Conservation (phyloP, 441 rosid genomes). For the Gossypium davidsonii region DNA sequence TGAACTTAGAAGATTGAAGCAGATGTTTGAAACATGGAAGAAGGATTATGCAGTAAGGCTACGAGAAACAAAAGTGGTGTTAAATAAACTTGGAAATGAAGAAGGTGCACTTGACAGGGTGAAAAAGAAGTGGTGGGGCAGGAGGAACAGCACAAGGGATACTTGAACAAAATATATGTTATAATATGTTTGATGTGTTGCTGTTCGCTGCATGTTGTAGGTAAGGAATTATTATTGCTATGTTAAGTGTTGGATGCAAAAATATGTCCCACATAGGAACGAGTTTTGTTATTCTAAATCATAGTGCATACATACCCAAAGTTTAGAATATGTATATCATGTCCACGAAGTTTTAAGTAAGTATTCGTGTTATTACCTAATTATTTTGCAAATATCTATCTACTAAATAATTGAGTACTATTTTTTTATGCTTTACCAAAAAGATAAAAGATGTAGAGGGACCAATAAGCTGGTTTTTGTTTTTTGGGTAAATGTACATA, state of each 20-base stretch:
- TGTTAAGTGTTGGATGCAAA: not conserved
- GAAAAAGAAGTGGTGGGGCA: slow-evolving; percentile 97
- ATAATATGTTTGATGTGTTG: not conserved
- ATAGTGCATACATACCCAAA: not conserved
- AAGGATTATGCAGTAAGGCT: slow-evolving; percentile 80
- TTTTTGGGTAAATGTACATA: too few species aligned
- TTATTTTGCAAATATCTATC: too few species aligned
- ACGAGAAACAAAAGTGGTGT: slow-evolving; percentile 78
- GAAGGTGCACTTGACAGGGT: slow-evolving; percentile 60
- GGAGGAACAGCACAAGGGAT: slow-evolving; percentile 81
- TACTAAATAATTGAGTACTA: too few species aligned
- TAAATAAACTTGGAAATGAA: slow-evolving; percentile 79
- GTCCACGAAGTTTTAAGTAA: too few species aligned
- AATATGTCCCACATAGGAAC: not conserved
- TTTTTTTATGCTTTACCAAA: too few species aligned
- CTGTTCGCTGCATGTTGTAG: not conserved
- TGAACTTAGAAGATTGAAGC: slow-evolving; percentile 83
- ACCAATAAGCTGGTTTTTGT: too few species aligned
- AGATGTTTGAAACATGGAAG: slow-evolving; percentile 98
- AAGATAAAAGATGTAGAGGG: too few species aligned
- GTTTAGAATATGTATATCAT: not conserved
- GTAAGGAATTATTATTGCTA: not conserved
- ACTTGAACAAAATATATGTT: slow-evolving; percentile 16
- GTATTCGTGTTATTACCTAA: too few species aligned
- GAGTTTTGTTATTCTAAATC: not conserved